These are phyloP conservation scores for Sporothrix globosa DNA, from an alignment of 2,329 filamentous ascomycete genomes.

Conservation along the genomic window DNA sequence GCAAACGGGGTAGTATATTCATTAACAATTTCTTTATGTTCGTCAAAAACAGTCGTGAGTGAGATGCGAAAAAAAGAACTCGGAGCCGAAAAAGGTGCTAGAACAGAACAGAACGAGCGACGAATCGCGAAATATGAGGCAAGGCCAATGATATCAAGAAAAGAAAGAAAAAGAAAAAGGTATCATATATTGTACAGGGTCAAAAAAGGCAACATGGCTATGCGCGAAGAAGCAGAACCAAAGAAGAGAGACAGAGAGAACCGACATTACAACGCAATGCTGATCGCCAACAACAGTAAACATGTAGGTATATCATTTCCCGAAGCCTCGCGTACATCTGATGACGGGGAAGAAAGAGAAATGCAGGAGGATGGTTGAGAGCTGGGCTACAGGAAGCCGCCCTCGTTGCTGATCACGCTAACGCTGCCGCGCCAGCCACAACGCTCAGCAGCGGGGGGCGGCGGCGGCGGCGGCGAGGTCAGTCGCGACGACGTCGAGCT, in stretches of 20 bases:
- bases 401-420: slow-evolving; percentile 57
- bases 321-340: background rate
- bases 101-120: background rate
- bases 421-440: slow-evolving; percentile 63
- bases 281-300: background rate
- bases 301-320: background rate
- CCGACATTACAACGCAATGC: slow-evolving; percentile 4
- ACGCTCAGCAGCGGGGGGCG: slow-evolving; percentile 47
- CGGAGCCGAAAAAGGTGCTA: background rate
- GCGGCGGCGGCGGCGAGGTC: slow-evolving; percentile 40
- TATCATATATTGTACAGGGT: slow-evolving; percentile 23
- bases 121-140: background rate
- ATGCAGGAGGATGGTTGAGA: background rate
- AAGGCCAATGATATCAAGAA: slow-evolving; percentile 12
- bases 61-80: background rate
- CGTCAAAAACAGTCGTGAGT: background rate
- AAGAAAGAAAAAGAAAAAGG: slow-evolving; percentile 1
- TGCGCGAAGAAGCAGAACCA: background rate
- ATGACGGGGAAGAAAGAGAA: background rate
- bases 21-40: background rate
- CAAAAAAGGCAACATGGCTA: background rate
- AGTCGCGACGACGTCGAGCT: slow-evolving; percentile 22
- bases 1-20: background rate
- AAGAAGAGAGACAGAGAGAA: background rate
- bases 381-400: slow-evolving; percentile 55